Evolutionary conservation across 371 early-diverging fungal genomes (phyloP).

Genomic region (Massospora cicadina): DNA sequence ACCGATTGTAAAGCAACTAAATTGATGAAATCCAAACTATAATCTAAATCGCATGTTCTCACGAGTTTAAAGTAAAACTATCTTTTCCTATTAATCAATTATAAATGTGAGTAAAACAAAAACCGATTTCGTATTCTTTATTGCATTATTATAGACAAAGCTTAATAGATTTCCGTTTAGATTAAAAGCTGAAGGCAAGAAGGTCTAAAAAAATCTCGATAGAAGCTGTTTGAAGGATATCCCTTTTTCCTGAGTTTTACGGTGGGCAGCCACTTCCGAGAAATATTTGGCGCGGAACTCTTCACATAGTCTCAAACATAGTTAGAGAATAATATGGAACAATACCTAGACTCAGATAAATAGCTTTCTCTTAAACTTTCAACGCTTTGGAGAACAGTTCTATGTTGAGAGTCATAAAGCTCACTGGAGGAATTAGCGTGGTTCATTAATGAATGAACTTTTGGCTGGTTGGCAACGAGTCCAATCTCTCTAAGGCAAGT

Average conservation of each 20-base stretch:
- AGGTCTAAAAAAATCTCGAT: no score
- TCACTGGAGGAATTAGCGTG: not conserved
- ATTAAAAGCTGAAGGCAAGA: no score
- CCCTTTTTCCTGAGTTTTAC: not conserved
- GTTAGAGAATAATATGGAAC: not conserved
- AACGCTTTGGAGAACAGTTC: not conserved
- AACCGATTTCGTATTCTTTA: no score
- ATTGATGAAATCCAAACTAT: no score
- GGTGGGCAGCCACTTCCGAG: not conserved
- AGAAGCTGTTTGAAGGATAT: not conserved
- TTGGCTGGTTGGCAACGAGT: not conserved
- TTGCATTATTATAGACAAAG: no score
- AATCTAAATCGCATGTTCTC: no score
- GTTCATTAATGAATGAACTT: not conserved
- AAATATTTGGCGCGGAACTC: not conserved
- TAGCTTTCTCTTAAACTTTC: not conserved
- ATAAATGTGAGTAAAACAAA: no score
- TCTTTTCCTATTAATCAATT: no score
- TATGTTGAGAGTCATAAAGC: not conserved
- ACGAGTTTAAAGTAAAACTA: no score
- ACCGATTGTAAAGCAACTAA: no score
- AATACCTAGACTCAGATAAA: not conserved
- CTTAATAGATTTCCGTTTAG: no score
- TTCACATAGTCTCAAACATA: not conserved
- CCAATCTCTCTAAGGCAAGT: not conserved